These are phyloP conservation scores for Cordyceps cicadae DNA, from an alignment of 2,329 filamentous ascomycete genomes.

Conservation along the genomic window DNA sequence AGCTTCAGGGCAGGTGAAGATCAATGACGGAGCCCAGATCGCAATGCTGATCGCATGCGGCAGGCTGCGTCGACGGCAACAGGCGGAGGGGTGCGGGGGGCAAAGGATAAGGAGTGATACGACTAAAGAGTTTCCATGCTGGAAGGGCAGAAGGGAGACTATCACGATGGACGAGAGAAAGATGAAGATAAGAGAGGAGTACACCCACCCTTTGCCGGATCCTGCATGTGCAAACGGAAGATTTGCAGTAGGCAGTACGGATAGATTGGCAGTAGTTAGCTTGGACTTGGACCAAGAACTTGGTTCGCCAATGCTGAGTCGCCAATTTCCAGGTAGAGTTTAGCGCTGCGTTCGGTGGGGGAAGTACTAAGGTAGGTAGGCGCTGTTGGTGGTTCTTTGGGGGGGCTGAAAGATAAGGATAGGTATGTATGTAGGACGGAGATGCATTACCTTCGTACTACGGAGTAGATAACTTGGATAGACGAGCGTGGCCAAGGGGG, in stretches of 20 bases:
- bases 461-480: neutral
- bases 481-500: neutral
- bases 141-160: neutral
- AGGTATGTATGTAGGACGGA: neutral
- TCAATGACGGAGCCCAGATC: neutral
- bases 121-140: neutral
- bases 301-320: neutral
- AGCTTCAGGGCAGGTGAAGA: neutral
- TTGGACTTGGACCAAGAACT: neutral
- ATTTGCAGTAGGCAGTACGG: neutral
- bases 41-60: constrained; percentile 4
- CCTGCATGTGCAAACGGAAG: constrained; percentile 6
- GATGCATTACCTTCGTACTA: too few relatives aligned
- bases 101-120: neutral
- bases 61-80: neutral
- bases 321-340: constrained; percentile 2
- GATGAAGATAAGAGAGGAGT: neutral
- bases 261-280: neutral
- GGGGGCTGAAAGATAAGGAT: neutral
- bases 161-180: neutral
- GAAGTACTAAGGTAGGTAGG: too few relatives aligned
- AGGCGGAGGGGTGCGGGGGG: neutral
- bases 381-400: neutral
- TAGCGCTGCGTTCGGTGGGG: constrained; percentile 6
- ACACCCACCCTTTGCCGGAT: neutral